phyloP scores from a whole-genome alignment of 306 rosid genomes.

The Glycine soja region DNA sequence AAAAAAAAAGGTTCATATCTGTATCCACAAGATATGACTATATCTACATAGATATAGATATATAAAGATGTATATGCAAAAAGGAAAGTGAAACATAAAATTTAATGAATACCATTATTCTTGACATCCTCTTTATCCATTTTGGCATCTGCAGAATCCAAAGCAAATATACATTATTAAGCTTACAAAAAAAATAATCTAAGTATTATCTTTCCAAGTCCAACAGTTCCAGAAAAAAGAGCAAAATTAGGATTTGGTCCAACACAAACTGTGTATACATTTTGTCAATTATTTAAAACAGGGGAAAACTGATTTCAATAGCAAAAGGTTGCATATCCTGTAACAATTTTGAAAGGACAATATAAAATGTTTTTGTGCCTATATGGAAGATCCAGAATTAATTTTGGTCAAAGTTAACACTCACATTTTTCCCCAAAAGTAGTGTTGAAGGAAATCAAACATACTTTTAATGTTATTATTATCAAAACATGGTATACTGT shows the following conservation, averaged over 20 bases:
- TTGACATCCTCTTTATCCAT: slow-evolving; percentile 78
- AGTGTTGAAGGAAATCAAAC: neutral
- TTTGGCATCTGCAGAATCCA: slow-evolving; percentile 68
- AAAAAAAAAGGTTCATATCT: slow-evolving; percentile 3
- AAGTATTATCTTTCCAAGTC: slow-evolving; percentile 15
- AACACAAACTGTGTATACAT: neutral
- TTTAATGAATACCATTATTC: slow-evolving; percentile 62
- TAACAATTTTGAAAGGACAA: slow-evolving; percentile 16
- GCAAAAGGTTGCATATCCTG: slow-evolving; percentile 5
- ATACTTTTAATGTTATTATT: neutral
- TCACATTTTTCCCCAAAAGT: neutral
- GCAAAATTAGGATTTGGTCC: slow-evolving; percentile 26
- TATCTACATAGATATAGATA: neutral
- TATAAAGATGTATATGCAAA: neutral
- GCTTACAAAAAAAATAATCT: slow-evolving; percentile 36
- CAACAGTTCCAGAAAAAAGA: slow-evolving; percentile 14
- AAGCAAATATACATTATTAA: slow-evolving; percentile 42
- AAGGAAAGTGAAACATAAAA: slow-evolving; percentile 38
- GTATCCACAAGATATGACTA: neutral
- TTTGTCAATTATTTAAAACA: slow-evolving; percentile 18
- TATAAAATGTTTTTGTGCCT: neutral
- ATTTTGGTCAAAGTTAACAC: neutral
- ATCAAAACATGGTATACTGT: slow-evolving; percentile 17
- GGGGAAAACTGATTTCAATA: slow-evolving; percentile 25
- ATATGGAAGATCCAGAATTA: slow-evolving; percentile 7